These are phyloP conservation scores for Nicotiana tabacum DNA, from an alignment of 257 asterid species.

Conservation along the genomic window DNA sequence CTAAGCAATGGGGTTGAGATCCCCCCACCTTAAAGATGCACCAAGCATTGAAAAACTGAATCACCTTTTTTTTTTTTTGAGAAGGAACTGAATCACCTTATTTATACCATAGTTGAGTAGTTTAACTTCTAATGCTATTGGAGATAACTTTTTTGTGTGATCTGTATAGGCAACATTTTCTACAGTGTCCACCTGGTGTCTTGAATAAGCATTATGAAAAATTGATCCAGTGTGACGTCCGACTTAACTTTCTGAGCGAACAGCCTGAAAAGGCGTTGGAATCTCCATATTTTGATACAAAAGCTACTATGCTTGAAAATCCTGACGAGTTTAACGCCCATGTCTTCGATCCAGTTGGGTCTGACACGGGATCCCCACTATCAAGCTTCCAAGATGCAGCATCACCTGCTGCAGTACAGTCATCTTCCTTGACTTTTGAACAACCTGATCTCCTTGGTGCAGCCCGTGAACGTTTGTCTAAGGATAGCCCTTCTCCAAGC, in stretches of 20 bases:
- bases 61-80: neutral
- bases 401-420: slow-evolving; percentile 39
- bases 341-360: slow-evolving; percentile 22
- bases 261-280: slow-evolving; percentile 48
- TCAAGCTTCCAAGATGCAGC: slow-evolving; percentile 39
- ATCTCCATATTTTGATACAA: slow-evolving; percentile 51
- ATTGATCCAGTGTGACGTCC: slow-evolving; percentile 64
- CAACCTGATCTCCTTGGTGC: slow-evolving; percentile 19
- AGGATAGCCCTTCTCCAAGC: slow-evolving; percentile 54
- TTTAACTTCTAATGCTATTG: neutral
- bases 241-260: slow-evolving; percentile 56
- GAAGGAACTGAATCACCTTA: neutral
- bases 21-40: slow-evolving; percentile 2
- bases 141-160: slow-evolving; percentile 6
- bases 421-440: slow-evolving; percentile 33
- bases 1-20: neutral
- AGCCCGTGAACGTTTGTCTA: slow-evolving; percentile 26
- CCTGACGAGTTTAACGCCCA: slow-evolving; percentile 38
- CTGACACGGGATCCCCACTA: slow-evolving; percentile 33
- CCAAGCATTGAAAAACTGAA: neutral
- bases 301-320: slow-evolving; percentile 34
- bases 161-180: slow-evolving; percentile 58
- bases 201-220: slow-evolving; percentile 76
- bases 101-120: neutral
- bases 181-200: slow-evolving; percentile 63